phyloP scores from a whole-genome alignment of 2,329 filamentous ascomycete species.

The Fusarium sp. region DNA sequence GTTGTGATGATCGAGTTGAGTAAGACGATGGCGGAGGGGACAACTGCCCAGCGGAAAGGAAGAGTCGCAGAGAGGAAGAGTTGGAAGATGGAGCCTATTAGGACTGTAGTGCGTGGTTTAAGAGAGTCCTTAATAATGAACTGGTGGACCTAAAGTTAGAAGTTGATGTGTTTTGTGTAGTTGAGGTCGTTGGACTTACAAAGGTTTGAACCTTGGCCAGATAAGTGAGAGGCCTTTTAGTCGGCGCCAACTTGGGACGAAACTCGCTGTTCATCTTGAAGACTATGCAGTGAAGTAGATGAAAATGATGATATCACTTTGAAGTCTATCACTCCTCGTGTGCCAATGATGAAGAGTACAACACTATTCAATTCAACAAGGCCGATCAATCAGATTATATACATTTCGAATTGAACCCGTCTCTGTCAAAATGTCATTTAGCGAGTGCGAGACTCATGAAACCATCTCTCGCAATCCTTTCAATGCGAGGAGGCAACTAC shows the following conservation, averaged over 20 bases:
- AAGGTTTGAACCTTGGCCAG: conserved; percentile 15
- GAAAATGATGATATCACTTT: background rate
- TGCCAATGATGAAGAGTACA: background rate
- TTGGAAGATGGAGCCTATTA: conserved; percentile 52
- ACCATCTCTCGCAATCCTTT: background rate
- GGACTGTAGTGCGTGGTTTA: conserved; percentile 47
- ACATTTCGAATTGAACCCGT: background rate
- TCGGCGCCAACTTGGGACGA: conserved; percentile 39
- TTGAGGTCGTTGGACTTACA: conserved; percentile 30
- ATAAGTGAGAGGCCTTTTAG: conserved; percentile 33
- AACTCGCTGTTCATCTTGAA: conserved; percentile 37
- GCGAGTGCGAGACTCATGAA: conserved; percentile 18
- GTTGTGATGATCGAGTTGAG: conserved; percentile 49
- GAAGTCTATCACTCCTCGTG: background rate
- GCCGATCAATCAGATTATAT: background rate
- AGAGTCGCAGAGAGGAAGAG: conserved; percentile 48
- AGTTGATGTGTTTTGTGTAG: background rate
- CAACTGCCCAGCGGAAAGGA: conserved; percentile 49
- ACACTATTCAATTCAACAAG: background rate
- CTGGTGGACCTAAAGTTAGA: background rate
- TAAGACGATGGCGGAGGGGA: conserved; percentile 48
- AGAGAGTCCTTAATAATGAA: conserved; percentile 50
- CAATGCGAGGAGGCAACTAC: background rate
- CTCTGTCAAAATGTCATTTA: background rate
- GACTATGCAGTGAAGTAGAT: background rate